phyloP scores from a whole-genome alignment of 2,329 filamentous ascomycete species.

The Parascedosporium putredinis region DNA sequence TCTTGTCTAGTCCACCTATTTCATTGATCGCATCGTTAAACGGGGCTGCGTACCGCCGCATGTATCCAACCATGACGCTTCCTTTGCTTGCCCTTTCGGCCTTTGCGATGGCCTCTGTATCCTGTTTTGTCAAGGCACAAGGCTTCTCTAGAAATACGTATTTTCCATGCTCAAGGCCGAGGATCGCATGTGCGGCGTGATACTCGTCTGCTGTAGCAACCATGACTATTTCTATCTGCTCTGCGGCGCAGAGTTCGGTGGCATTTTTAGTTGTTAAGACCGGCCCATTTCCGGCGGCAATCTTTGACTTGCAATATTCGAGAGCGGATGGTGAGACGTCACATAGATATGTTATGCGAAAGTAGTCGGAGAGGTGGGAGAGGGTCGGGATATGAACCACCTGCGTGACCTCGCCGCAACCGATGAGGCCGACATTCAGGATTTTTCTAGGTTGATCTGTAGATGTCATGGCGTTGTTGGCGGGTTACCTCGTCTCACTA shows the following conservation, averaged over 20 bases:
- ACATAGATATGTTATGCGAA: neutral
- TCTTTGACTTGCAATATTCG: neutral
- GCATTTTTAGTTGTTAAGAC: neutral
- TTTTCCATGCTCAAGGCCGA: slow-evolving; percentile 37
- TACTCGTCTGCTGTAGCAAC: slow-evolving; percentile 16
- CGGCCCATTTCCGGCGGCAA: neutral
- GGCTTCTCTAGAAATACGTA: slow-evolving; percentile 46
- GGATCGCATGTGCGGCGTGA: slow-evolving; percentile 34
- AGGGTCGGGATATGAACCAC: slow-evolving; percentile 1
- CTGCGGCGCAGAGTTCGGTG: neutral
- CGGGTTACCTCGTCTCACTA: too few relatives aligned
- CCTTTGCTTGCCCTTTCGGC: slow-evolving; percentile 30
- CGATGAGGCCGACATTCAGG: slow-evolving; percentile 8
- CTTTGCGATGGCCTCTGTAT: slow-evolving; percentile 30
- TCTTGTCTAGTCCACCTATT: slow-evolving; percentile 30
- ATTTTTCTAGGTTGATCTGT: neutral
- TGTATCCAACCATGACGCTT: slow-evolving; percentile 29
- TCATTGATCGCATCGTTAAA: slow-evolving; percentile 40
- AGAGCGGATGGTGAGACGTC: neutral
- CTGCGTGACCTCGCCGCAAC: slow-evolving; percentile 8
- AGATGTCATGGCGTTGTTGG: neutral
- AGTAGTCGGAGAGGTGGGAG: neutral
- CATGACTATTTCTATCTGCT: neutral
- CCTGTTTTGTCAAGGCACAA: slow-evolving; percentile 26
- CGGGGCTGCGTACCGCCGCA: slow-evolving; percentile 41